Conservation (phyloP, 208 protist genomes). For the Trypanosoma grayi region DNA sequence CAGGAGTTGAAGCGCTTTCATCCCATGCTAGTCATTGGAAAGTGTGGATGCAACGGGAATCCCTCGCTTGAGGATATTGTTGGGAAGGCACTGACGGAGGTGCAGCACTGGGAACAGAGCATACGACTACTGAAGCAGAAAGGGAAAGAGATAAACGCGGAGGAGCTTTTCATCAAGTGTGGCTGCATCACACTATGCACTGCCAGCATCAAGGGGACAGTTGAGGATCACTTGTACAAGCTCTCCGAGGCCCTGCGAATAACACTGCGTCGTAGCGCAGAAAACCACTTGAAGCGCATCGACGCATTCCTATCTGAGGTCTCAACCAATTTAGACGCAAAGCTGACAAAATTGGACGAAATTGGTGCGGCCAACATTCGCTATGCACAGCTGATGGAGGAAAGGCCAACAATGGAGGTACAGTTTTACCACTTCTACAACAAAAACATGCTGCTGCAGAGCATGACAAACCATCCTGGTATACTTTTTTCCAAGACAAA, state of each 20-base stretch:
- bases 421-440: conserved; percentile 92
- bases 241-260: conserved; percentile 86
- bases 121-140: conserved; percentile 95
- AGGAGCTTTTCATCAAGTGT: conserved; percentile 93
- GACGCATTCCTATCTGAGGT: conserved; percentile 82
- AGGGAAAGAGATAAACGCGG: conserved; percentile 92
- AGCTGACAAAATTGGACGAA: conserved; percentile 93
- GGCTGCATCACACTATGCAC: conserved; percentile 95
- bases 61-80: conserved; percentile 90
- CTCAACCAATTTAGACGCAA: conserved; percentile 63
- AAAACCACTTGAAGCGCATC: conserved; percentile 77
- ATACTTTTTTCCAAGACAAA: conserved; percentile 75
- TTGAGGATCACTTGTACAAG: conserved; percentile 93
- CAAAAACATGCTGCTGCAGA: conserved; percentile 91
- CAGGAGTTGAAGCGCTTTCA: conserved; percentile 86
- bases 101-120: conserved; percentile 95
- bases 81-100: conserved; percentile 79
- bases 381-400: conserved; percentile 76
- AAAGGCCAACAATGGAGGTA: conserved; percentile 78
- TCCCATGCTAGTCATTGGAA: conserved; percentile 91
- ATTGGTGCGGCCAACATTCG: conserved; percentile 88
- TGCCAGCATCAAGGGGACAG: conserved; percentile 88
- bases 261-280: conserved; percentile 83
- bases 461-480: conserved; percentile 72
- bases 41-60: conserved; percentile 65